Evolutionary conservation across 2,329 filamentous ascomycete genomes (phyloP).

Genomic region (Thielaviopsis populi): DNA sequence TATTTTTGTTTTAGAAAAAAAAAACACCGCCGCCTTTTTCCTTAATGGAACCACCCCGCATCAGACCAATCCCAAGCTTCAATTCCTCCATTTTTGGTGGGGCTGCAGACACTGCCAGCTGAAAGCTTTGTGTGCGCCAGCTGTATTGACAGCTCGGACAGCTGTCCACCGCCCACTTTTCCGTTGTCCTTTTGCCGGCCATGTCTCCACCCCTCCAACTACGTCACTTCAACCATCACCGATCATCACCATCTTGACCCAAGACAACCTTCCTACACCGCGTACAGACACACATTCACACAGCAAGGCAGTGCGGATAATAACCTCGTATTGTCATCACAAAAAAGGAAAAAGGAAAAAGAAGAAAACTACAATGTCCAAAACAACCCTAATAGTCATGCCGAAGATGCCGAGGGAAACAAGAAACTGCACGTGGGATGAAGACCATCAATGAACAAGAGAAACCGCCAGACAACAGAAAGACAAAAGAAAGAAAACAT

Average conservation of each 20-base stretch:
- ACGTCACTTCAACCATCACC: not conserved
- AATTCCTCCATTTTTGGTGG: not conserved
- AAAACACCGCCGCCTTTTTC: not conserved
- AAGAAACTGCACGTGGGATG: conserved; percentile 7
- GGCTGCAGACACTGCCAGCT: not conserved
- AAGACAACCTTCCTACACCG: not conserved
- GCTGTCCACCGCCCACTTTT: not conserved
- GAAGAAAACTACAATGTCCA: conserved; percentile 1
- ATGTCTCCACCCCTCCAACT: not conserved
- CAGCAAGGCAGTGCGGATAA: not conserved
- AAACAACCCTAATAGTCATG: not conserved
- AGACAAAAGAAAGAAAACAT: not conserved
- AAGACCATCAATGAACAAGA: conserved; percentile 6
- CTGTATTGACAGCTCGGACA: not conserved
- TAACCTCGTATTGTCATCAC: not conserved
- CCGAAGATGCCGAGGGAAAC: conserved; percentile 3
- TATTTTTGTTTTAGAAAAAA: not conserved
- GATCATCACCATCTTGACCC: not conserved
- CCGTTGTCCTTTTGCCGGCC: not conserved
- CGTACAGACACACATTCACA: not conserved
- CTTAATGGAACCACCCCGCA: conserved; percentile 5
- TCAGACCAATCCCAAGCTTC: conserved; percentile 4
- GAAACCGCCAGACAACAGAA: not conserved
- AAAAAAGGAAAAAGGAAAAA: conserved; percentile 10
- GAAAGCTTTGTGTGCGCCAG: not conserved